Evolutionary conservation across 345 rosid species (phyloP).

Genomic region (Eucalyptus decipiens): DNA sequence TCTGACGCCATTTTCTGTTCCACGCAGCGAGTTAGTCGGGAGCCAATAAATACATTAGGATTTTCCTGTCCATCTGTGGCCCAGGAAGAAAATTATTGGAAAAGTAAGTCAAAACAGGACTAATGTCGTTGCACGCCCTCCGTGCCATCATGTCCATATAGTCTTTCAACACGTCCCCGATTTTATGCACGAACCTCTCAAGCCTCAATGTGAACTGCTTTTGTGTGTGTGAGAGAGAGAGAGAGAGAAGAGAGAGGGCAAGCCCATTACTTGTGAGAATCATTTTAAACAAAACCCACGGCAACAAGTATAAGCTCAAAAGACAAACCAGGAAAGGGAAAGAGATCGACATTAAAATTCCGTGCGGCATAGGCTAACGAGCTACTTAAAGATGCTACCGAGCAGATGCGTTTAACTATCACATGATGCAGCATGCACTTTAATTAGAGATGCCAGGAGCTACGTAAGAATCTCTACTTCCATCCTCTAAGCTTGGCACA

Average conservation of each 20-base stretch:
- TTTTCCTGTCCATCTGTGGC: background rate
- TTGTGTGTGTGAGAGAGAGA: background rate
- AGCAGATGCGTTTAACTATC: background rate
- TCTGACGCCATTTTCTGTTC: background rate
- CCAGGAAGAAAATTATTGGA: background rate
- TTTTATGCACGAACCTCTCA: background rate
- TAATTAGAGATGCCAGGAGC: background rate
- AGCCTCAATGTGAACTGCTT: background rate
- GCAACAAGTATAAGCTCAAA: background rate
- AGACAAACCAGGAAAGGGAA: background rate
- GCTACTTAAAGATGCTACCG: background rate
- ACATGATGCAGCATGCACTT: background rate
- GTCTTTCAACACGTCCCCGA: background rate
- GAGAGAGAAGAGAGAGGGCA: background rate
- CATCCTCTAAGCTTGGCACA: slow-evolving; percentile 39
- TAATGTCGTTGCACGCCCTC: background rate
- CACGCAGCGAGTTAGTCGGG: background rate
- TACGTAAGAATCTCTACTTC: background rate
- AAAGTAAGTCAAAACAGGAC: background rate
- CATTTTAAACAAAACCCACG: background rate
- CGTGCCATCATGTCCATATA: background rate
- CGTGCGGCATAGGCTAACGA: background rate
- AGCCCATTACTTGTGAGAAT: background rate
- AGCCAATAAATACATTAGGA: background rate
- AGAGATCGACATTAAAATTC: background rate